Percentiles rank a stretch among this genome's conserved stretches.
These are phyloP conservation scores for Fusarium paranaense DNA, from an alignment of 2,329 filamentous ascomycete species.

Conservation along the genomic window DNA sequence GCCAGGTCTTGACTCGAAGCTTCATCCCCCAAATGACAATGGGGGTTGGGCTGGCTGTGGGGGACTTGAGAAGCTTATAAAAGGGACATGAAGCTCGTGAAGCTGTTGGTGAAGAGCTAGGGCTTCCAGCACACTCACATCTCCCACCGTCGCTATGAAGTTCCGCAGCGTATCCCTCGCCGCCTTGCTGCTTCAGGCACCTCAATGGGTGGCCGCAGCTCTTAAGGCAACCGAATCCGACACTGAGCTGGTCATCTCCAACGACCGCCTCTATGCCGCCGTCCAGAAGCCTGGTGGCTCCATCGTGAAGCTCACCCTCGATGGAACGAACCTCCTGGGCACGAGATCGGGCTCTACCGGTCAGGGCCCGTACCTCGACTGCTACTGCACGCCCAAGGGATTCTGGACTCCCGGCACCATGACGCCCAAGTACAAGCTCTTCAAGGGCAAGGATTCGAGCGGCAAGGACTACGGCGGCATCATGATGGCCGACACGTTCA, in stretches of 20 bases:
- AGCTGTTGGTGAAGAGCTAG: constrained; percentile 10
- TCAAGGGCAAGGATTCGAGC: constrained; percentile 59
- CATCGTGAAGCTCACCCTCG: constrained; percentile 51
- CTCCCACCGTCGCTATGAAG: constrained; percentile 35
- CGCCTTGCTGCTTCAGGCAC: constrained; percentile 34
- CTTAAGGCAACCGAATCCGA: constrained; percentile 51
- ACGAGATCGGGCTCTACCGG: constrained; percentile 52
- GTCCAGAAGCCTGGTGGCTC: constrained; percentile 53
- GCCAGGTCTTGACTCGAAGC: constrained; percentile 9
- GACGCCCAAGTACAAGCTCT: constrained; percentile 56
- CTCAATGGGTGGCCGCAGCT: constrained; percentile 39
- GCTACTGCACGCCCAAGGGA: constrained; percentile 70
- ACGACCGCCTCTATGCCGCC: constrained; percentile 53
- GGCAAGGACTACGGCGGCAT: constrained; percentile 68
- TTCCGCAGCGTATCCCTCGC: constrained; percentile 31
- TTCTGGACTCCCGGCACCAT: constrained; percentile 69
- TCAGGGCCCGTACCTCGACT: constrained; percentile 70
- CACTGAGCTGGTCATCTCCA: constrained; percentile 50
- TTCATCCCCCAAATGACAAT: constrained; percentile 39
- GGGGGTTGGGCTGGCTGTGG: constrained; percentile 37
- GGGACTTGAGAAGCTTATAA: constrained; percentile 26
- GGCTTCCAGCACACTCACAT: neutral
- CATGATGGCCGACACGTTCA: constrained; percentile 69
- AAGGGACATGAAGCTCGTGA: constrained; percentile 6
- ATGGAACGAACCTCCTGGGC: constrained; percentile 63